Conservation (phyloP, 257 asterid genomes). For the Henckelia pumila region DNA sequence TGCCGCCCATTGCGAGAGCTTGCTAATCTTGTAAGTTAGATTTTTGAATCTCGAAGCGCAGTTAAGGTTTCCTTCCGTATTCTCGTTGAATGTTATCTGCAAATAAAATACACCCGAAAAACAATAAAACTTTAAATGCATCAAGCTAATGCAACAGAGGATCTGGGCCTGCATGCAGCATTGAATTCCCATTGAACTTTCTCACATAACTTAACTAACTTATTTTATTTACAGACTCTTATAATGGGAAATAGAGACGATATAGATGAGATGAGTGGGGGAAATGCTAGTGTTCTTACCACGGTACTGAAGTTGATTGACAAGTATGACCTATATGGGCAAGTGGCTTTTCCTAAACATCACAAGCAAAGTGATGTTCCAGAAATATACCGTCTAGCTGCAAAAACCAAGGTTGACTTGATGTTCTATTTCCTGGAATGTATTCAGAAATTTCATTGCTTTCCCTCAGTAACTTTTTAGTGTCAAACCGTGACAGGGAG, state of each 20-base stretch:
- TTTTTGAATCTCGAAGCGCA: neutral
- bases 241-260: conserved; percentile 89
- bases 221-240: conserved; percentile 52
- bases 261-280: conserved; percentile 75
- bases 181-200: neutral
- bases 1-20: conserved; percentile 74
- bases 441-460: neutral
- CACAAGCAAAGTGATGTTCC: conserved; percentile 83
- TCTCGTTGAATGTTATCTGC: neutral
- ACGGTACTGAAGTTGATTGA: conserved; percentile 71
- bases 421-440: conserved; percentile 2
- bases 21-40: conserved; percentile 70
- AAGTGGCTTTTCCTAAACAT: conserved; percentile 84
- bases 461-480: neutral
- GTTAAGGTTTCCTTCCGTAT: neutral
- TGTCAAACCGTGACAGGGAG: conserved; percentile 34
- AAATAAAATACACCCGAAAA: neutral
- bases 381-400: conserved; percentile 75
- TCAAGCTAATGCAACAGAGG: neutral
- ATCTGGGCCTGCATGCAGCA: neutral
- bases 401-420: conserved; percentile 62
- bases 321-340: conserved; percentile 78
- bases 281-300: conserved; percentile 61
- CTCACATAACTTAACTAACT: conserved; percentile 3
- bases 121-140: neutral